Percentiles rank a stretch among this genome's conserved stretches.
Evolutionary conservation across 2,329 filamentous ascomycete genomes (phyloP).

Genomic region (Orbilia oligospora): DNA sequence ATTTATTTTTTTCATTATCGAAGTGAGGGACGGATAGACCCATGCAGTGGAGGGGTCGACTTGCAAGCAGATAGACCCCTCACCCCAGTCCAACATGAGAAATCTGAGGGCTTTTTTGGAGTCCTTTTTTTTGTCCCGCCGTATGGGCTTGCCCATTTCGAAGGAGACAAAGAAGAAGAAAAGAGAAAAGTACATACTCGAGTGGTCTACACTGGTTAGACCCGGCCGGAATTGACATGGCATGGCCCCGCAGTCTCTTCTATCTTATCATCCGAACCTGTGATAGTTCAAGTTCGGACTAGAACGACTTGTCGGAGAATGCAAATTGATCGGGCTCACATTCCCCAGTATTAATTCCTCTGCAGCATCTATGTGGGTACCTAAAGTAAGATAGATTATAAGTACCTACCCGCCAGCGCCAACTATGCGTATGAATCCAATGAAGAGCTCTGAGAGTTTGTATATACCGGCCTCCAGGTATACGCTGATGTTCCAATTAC

Average conservation of each 20-base stretch:
- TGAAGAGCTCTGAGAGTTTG: background rate
- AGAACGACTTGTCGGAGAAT: slow-evolving; percentile 36
- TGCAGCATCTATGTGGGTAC: background rate
- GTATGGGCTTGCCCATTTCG: slow-evolving; percentile 3
- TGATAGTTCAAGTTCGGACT: slow-evolving; percentile 36
- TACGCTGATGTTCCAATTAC: background rate
- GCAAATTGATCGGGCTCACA: slow-evolving; percentile 4
- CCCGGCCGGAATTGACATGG: slow-evolving; percentile 44
- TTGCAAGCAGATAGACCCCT: slow-evolving; percentile 33
- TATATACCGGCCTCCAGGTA: too few species aligned
- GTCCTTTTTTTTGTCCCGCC: slow-evolving; percentile 3
- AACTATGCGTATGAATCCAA: background rate
- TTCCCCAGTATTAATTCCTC: background rate
- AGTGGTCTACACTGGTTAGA: slow-evolving; percentile 33
- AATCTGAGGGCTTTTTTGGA: slow-evolving; percentile 55
- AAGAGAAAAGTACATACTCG: too few species aligned
- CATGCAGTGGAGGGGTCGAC: slow-evolving; percentile 28
- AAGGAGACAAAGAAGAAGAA: slow-evolving; percentile 3
- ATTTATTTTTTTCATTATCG: slow-evolving; percentile 8
- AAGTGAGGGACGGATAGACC: slow-evolving; percentile 17
- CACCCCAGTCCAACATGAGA: slow-evolving; percentile 36
- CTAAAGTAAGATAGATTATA: too few species aligned
- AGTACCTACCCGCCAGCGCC: too few species aligned
- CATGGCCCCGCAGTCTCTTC: slow-evolving; percentile 44
- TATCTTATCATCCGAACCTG: slow-evolving; percentile 55